Base-by-base conservation (phyloP, 306 rosid species). In the Acacia confusa region DNA sequence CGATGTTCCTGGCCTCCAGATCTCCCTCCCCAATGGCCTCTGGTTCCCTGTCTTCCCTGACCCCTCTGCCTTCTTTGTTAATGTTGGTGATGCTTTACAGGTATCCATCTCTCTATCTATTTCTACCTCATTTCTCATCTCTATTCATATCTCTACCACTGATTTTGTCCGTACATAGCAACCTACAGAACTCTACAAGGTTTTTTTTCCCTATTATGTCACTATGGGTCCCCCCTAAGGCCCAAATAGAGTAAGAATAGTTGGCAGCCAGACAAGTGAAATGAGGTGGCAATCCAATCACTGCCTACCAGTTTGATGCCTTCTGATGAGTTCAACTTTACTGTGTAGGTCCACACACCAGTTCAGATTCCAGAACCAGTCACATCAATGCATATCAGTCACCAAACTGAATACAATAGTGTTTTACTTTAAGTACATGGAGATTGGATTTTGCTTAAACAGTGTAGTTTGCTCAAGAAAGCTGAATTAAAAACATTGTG, bases 41-140 rank as follows among this genome's bases (percentile, higher is more conserved):
- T 94, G 98, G 97, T 76, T 90, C 92, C 90, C 98, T 1, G 91
- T 89, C 32, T 48, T 88, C 2, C 89, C 97, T 65, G 98, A 94
- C 83, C 95, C 97, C 50, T 67, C 83, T 1, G 89, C 97, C 22
- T 87, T 90, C 75, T 92, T 85, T 82, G 94, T 94, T 57, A 94
- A 94, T 58, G 94, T 94, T 53, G 97, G 98, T 55, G 98, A 94
- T 87, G 36, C 84, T 41, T 81, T 94, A 44, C 87, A 94, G 94
- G 98, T 91, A 63, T 55, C 20, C 6, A 7, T 67, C 22, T 5
- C 16, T 57, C 61, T n/a, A 1, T 72, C 22, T 6, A 30, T 17
- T 24, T 24, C 66, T 25, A 60, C 32, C 34, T 22, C 64, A 57
- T n/a, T 8, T 55, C 24, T 52, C 22, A n/a, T 55, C 28, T 20